Conservation (phyloP, 805 yeast species). For the Cyberlindnera mrakii region DNA sequence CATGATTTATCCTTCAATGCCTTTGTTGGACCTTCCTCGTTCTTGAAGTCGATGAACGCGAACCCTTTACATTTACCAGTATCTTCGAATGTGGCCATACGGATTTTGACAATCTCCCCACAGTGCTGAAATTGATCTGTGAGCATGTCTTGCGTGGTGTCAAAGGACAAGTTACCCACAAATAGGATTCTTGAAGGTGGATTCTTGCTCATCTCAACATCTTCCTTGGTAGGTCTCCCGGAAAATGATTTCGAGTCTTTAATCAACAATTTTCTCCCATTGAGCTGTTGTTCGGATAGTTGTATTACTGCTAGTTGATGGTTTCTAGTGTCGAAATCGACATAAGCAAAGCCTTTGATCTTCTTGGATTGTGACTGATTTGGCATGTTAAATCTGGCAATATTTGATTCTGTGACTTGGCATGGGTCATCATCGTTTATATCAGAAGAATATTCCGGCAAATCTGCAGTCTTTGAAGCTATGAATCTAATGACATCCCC, state of each 20-base stretch:
- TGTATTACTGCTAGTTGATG: constrained; percentile 59
- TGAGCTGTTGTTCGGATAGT: constrained; percentile 65
- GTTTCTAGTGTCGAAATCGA: constrained; percentile 61
- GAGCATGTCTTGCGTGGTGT: constrained; percentile 74
- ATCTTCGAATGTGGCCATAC: constrained; percentile 99
- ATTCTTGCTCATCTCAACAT: constrained; percentile 51
- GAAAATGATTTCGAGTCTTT: constrained; percentile 76
- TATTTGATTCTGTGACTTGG: constrained; percentile 47
- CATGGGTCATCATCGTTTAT: constrained; percentile 26
- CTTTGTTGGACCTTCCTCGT: constrained; percentile 72
- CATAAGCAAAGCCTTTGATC: constrained; percentile 82
- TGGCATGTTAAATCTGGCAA: constrained; percentile 80
- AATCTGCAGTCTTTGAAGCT: constrained; percentile 46
- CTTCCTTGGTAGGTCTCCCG: constrained; percentile 72
- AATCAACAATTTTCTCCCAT: constrained; percentile 81
- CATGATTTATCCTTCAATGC: constrained; percentile 73
- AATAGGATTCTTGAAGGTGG: constrained; percentile 87
- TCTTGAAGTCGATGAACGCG: constrained; percentile 82
- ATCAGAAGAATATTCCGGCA: constrained; percentile 24
- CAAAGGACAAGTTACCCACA: constrained; percentile 90
- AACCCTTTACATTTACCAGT: constrained; percentile 95
- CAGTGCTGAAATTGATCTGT: constrained; percentile 84
- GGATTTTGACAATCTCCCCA: constrained; percentile 75
- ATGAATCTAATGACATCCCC: constrained; percentile 69
- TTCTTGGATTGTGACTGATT: constrained; percentile 46